Base-by-base conservation (phyloP, 306 rosid genomes). In the Castanea mollissima region DNA sequence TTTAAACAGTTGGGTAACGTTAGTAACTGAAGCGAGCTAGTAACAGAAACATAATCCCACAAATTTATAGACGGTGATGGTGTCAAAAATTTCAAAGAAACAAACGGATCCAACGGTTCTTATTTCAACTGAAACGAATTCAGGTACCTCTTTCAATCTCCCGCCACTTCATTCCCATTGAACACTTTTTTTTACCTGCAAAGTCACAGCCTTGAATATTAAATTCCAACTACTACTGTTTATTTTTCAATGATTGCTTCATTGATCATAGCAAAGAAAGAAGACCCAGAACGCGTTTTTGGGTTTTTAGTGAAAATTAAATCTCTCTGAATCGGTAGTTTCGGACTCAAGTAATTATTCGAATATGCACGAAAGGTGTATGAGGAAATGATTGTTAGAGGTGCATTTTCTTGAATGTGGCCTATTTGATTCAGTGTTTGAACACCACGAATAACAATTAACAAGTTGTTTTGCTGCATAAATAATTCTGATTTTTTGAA, bases 341-440 rank as follows among this genome's bases (percentile, higher is more conserved):
- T 74, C 0, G 94, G 96, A 54, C 74, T 79, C 2, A 82, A 31
- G 81, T 82, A 0, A 90, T 92, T 60, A 95, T 68, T 83, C 54
- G 87, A 84, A 2, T 51, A 83, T 85, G 99, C 96, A 5, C 79
- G 65, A 15, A 82, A 85, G 69, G 86, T 95, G 83, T 89, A 87
- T 19, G 91, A 69, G 25, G 91, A 89, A 92, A 92, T 95, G 96
- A 44, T 69, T 73, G 56, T 57, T 0, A 84, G 81, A 76, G 74
- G 78, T 32, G 81, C 88, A 2, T 81, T 83, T 75, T 76, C 71
- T 88, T 35, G 97, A 98, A 3, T 91, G 46, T 11, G 46, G 46
- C 8, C 46, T 41, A 41, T 41, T 41, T 41, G 54, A 49, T 49
- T 49, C 54, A 49, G 54, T 49, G 54, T 49, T 49, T 49, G 54